phyloP scores from a whole-genome alignment of 2,329 filamentous ascomycete genomes.

The Xylariaceae sp. region DNA sequence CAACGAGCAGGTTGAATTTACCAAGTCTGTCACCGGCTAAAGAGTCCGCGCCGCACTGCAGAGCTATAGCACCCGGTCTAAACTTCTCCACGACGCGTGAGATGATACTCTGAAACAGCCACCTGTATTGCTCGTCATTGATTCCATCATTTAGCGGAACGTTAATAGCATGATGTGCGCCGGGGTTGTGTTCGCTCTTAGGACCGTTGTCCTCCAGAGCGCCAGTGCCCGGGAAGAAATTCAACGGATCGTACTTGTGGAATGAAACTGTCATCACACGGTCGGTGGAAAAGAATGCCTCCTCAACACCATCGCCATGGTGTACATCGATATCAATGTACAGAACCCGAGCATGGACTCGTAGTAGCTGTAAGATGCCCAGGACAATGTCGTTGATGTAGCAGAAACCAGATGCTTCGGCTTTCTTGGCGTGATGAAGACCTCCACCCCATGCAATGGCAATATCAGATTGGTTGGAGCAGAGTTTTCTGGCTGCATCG shows the following conservation, averaged over 20 bases:
- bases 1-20: slow-evolving; percentile 93
- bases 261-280: slow-evolving; percentile 91
- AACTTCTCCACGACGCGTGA: slow-evolving; percentile 74
- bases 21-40: slow-evolving; percentile 89
- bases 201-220: slow-evolving; percentile 80
- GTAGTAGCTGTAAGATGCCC: slow-evolving; percentile 76
- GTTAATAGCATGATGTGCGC: slow-evolving; percentile 84
- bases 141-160: slow-evolving; percentile 88
- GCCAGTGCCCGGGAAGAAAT: slow-evolving; percentile 91
- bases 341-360: slow-evolving; percentile 87
- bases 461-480: slow-evolving; percentile 82
- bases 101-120: slow-evolving; percentile 78
- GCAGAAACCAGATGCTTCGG: slow-evolving; percentile 91
- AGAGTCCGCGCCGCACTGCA: slow-evolving; percentile 94
- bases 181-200: slow-evolving; percentile 74
- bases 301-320: slow-evolving; percentile 87
- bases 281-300: slow-evolving; percentile 89
- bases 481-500: slow-evolving; percentile 85
- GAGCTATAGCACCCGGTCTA: slow-evolving; percentile 81
- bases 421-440: slow-evolving; percentile 91
- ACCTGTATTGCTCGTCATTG: slow-evolving; percentile 81
- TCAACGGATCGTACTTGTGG: slow-evolving; percentile 83
- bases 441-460: slow-evolving; percentile 97
- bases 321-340: slow-evolving; percentile 97
- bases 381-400: slow-evolving; percentile 99